Evolutionary conservation across 1,139 yeast genomes (phyloP).

Genomic region (Kodamaea sp.): DNA sequence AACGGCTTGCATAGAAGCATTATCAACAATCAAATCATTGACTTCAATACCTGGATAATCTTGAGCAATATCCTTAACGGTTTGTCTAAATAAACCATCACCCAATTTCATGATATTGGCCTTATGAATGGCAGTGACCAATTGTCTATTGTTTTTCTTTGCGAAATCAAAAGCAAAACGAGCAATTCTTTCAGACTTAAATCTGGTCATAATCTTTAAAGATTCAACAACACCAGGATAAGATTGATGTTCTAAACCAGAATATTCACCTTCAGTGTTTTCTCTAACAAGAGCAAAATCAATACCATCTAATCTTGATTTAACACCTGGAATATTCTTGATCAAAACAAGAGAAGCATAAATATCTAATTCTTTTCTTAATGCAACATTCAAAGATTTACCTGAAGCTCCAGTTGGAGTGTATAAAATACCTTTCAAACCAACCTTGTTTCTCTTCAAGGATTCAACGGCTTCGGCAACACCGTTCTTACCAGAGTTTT

Average conservation of each 20-base stretch:
- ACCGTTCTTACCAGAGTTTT: conserved; percentile 53
- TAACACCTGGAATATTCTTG: conserved; percentile 92
- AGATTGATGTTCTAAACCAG: conserved; percentile 96
- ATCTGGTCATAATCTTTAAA: conserved; percentile 88
- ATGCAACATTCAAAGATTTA: conserved; percentile 85
- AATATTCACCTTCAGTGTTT: conserved; percentile 96
- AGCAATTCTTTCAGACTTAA: conserved; percentile 95
- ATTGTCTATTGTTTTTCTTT: conserved; percentile 82
- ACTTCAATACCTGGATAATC: conserved; percentile 84
- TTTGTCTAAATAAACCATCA: conserved; percentile 95
- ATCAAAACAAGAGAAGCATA: conserved; percentile 91
- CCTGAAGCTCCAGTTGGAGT: conserved; percentile 68
- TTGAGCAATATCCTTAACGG: conserved; percentile 85
- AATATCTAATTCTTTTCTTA: conserved; percentile 93
- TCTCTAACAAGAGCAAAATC: conserved; percentile 96
- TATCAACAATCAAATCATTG: conserved; percentile 95
- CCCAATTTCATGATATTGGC: conserved; percentile 99
- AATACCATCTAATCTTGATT: conserved; percentile 81
- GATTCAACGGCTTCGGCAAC: conserved; percentile 89
- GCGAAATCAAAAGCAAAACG: conserved; percentile 97
- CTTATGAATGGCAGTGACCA: conserved; percentile 96
- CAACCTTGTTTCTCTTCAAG: conserved; percentile 93
- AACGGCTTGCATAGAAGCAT: conserved; percentile 99
- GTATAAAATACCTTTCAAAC: conserved; percentile 92
- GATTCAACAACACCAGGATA: conserved; percentile 98